Conservation (phyloP, 78 protist species). For the Polysphondylium violaceum region DNA sequence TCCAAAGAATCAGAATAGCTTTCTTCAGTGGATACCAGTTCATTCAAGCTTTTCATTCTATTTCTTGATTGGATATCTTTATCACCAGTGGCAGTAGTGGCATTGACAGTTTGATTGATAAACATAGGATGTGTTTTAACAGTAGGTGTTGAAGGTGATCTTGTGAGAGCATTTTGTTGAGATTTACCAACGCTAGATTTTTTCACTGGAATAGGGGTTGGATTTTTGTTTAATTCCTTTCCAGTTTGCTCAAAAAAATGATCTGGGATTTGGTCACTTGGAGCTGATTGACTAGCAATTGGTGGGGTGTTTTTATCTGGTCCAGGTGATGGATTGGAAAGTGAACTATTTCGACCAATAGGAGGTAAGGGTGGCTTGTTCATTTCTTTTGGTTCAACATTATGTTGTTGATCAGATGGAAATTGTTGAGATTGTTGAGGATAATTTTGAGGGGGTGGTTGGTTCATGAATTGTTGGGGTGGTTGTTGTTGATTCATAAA, state of each 20-base stretch:
- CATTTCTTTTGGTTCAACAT: too few species aligned
- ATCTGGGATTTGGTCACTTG: background rate
- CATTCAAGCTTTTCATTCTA: slow-evolving; percentile 28
- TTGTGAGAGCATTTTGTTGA: background rate
- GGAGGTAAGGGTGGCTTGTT: background rate
- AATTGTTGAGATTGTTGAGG: background rate
- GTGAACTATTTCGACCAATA: background rate
- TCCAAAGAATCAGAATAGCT: slow-evolving; percentile 58
- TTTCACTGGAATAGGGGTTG: background rate
- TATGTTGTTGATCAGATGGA: background rate
- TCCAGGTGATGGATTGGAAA: background rate
- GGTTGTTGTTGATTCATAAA: slow-evolving; percentile 1
- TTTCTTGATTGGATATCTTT: background rate
- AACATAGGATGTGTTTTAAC: background rate
- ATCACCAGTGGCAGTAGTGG: too few species aligned
- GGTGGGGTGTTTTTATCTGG: background rate
- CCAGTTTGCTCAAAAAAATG: background rate
- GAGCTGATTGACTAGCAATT: background rate
- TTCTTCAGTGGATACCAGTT: slow-evolving; percentile 65
- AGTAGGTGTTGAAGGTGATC: background rate
- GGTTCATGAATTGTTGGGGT: background rate
- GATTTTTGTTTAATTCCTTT: background rate
- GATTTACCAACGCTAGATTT: background rate
- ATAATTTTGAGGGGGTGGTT: background rate
- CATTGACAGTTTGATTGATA: too few species aligned